phyloP scores from a whole-genome alignment of 371 early-diverging fungal species.

The Syncephalastrum sp. region DNA sequence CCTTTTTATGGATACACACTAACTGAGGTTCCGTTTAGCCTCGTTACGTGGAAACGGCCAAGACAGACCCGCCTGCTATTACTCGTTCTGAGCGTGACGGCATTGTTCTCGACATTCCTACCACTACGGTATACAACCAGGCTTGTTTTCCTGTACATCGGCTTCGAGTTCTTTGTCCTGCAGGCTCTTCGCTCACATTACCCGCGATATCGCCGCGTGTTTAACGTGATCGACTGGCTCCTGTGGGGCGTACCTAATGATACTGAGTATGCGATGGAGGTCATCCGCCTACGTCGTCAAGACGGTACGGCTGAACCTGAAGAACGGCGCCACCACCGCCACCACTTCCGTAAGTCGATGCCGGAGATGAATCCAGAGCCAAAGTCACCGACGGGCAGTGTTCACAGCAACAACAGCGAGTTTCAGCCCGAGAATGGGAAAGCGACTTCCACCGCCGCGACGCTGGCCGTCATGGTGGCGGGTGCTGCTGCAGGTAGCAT shows the following conservation, averaged over 20 bases:
- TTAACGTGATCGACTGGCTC: conserved; percentile 39
- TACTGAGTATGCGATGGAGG: conserved; percentile 47
- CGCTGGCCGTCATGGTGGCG: conserved; percentile 29
- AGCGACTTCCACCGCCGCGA: conserved; percentile 21
- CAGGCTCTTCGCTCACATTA: conserved; percentile 42
- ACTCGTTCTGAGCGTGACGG: conserved; percentile 7
- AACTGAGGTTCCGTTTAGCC: conserved; percentile 10
- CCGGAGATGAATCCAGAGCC: background rate
- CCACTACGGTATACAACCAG: conserved; percentile 28
- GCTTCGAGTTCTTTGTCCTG: conserved; percentile 46
- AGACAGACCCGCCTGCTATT: conserved; percentile 27
- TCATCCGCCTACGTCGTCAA: conserved; percentile 27
- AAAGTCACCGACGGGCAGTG: background rate
- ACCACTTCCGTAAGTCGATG: background rate
- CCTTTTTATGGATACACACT: background rate
- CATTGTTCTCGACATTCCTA: conserved; percentile 7
- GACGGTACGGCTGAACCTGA: conserved; percentile 1
- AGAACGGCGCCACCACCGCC: background rate
- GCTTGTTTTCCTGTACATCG: conserved; percentile 24
- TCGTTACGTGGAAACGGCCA: conserved; percentile 46
- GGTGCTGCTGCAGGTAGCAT: conserved; percentile 28
- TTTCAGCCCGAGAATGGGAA: conserved; percentile 2
- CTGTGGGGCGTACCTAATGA: conserved; percentile 49
- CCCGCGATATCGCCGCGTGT: conserved; percentile 43
- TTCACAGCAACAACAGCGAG: conserved; percentile 4